A percentile compares a stretch with the other conserved stretches of the same genome.
phyloP scores from a whole-genome alignment of 176 grass and related monocot genomes.

The Guadua angustifolia region DNA sequence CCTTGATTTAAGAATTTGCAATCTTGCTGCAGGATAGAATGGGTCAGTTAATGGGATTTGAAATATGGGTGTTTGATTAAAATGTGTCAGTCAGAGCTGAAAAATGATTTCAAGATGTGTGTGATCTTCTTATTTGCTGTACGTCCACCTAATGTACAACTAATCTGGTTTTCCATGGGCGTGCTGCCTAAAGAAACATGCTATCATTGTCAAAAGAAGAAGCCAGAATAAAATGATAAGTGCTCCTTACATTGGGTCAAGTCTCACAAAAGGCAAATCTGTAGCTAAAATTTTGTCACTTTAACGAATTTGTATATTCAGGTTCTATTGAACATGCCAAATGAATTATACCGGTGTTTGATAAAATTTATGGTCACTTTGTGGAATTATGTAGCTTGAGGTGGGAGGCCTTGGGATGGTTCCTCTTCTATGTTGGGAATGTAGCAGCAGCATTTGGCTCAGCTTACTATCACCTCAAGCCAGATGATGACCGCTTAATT shows the following conservation, averaged over 20 bases:
- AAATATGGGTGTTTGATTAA: conserved; percentile 8
- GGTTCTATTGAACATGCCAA: conserved; percentile 1
- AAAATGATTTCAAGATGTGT: conserved; percentile 18
- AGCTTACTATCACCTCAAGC: conserved; percentile 98
- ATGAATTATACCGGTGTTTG: conserved; percentile 16
- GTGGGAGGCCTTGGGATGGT: conserved; percentile 85
- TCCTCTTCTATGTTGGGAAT: conserved; percentile 78
- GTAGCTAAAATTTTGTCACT: conserved; percentile 11
- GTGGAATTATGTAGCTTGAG: conserved; percentile 65
- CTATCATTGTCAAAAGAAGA: conserved; percentile 9
- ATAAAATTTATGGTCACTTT: conserved; percentile 6
- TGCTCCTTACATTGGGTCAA: conserved; percentile 5
- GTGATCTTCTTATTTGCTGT: conserved; percentile 7
- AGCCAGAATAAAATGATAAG: not conserved
- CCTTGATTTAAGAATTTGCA: not conserved
- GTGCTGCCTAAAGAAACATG: not conserved
- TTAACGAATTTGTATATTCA: not conserved
- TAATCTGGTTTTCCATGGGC: conserved; percentile 17
- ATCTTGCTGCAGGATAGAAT: not conserved
- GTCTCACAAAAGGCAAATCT: not conserved
- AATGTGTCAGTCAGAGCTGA: not conserved
- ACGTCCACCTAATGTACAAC: not conserved
- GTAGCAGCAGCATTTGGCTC: conserved; percentile 87
- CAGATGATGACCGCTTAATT: conserved; percentile 83
- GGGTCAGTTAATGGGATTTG: not conserved